These are phyloP conservation scores for Yarrowia sp. DNA, from an alignment of 805 yeast species.

Conservation along the genomic window DNA sequence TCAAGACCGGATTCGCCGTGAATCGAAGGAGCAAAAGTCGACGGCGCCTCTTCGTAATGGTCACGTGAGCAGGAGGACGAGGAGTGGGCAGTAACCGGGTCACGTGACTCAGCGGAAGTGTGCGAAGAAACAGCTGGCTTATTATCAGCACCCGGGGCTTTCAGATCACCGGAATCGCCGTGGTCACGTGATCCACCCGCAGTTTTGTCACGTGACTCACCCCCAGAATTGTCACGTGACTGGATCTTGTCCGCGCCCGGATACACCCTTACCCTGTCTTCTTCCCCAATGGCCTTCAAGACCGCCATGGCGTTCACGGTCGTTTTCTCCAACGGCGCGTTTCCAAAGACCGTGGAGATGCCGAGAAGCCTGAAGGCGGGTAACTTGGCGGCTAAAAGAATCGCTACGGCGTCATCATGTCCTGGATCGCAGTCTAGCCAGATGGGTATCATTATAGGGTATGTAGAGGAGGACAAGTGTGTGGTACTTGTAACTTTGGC, in stretches of 20 bases:
- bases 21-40: constrained; percentile 63
- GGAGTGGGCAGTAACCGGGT: neutral
- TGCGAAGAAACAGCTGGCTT: neutral
- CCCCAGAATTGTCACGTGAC: neutral
- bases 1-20: constrained; percentile 82
- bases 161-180: neutral
- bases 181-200: neutral
- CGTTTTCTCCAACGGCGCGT: constrained; percentile 67
- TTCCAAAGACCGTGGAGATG: constrained; percentile 79
- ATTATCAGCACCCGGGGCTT: neutral
- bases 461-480: neutral
- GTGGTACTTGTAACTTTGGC: neutral
- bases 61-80: constrained; percentile 41
- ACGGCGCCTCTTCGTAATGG: constrained; percentile 60
- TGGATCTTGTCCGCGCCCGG: constrained; percentile 57
- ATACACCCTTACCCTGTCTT: constrained; percentile 65
- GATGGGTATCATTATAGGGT: constrained; percentile 57
- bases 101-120: neutral
- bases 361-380: constrained; percentile 68
- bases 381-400: constrained; percentile 66
- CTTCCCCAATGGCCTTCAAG: constrained; percentile 61
- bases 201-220: neutral
- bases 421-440: constrained; percentile 97
- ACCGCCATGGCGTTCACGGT: constrained; percentile 73
- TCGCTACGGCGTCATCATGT: constrained; percentile 84